These are phyloP conservation scores for Canavalia ensiformis DNA, from an alignment of 306 rosid genomes.

Conservation along the genomic window DNA sequence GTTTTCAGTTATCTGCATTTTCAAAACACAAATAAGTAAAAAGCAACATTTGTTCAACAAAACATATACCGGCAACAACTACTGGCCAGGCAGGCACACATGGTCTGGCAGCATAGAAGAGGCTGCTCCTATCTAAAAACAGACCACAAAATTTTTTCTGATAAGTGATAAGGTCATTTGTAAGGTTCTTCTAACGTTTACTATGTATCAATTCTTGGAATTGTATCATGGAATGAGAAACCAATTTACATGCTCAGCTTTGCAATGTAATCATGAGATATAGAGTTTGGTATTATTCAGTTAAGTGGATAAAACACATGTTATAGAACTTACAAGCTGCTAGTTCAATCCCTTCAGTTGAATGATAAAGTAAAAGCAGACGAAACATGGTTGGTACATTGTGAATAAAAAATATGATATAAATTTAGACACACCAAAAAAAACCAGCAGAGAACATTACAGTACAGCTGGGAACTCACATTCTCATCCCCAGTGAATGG, in stretches of 20 bases:
- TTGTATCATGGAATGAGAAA: constrained; percentile 28
- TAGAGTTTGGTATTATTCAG: not conserved
- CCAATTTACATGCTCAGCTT: constrained; percentile 6
- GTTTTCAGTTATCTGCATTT: constrained; percentile 66
- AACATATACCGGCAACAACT: constrained; percentile 9
- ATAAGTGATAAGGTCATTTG: not conserved
- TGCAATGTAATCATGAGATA: constrained; percentile 28
- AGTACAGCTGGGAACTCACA: constrained; percentile 67
- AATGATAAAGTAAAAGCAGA: not conserved
- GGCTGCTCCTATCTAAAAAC: constrained; percentile 9
- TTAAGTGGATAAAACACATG: not conserved
- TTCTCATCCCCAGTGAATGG: constrained; percentile 81
- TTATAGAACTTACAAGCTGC: not conserved
- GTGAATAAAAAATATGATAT: not conserved
- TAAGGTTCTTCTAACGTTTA: constrained; percentile 26
- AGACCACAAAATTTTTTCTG: constrained; percentile 12
- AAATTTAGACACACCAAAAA: not conserved
- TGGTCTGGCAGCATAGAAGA: constrained; percentile 27
- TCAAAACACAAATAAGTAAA: constrained; percentile 24
- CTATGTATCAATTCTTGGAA: not conserved
- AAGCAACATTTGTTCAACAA: not conserved
- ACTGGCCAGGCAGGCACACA: not conserved
- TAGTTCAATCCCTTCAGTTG: not conserved
- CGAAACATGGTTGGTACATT: not conserved
- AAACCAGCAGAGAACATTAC: not conserved